A percentile compares a stretch with the other conserved stretches of the same genome.
phyloP scores from a whole-genome alignment of 192 early-diverging fungal species.

The Mortierella alpina region DNA sequence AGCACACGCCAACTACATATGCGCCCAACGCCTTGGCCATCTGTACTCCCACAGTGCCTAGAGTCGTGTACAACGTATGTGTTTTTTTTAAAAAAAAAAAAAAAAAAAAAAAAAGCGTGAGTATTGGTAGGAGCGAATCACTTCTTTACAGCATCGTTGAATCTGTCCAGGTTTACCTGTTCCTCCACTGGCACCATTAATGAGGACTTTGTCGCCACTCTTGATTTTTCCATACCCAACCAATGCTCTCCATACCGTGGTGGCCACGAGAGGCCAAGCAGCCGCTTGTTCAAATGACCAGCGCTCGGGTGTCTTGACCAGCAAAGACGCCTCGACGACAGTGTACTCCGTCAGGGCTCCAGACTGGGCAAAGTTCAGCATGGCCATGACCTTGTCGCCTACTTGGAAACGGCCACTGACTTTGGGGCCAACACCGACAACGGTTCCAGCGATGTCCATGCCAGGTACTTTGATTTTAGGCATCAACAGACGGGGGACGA shows the following conservation, averaged over 20 bases:
- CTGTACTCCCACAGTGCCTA: conserved; percentile 62
- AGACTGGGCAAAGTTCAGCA: conserved; percentile 11
- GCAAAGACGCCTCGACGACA: conserved; percentile 8
- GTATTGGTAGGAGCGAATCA: no score
- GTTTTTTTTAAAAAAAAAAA: no score
- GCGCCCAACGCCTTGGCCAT: conserved; percentile 65
- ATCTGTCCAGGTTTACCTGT: conserved; percentile 21
- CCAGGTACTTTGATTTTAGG: conserved; percentile 30
- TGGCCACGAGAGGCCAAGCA: conserved; percentile 35
- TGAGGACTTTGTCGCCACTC: conserved; percentile 52
- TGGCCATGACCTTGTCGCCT: conserved; percentile 52
- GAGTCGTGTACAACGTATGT: no score
- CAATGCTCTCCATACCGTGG: conserved; percentile 31
- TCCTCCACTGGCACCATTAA: conserved; percentile 66
- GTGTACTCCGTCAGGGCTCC: conserved; percentile 37
- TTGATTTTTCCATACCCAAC: conserved; percentile 25
- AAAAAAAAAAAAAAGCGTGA: no score
- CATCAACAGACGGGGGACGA: conserved; percentile 5
- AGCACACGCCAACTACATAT: conserved; percentile 65
- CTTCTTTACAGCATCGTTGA: no score
- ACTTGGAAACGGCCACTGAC: conserved; percentile 29
- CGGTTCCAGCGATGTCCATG: conserved; percentile 35
- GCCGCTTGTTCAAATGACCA: conserved; percentile 42
- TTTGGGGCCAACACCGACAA: conserved; percentile 37
- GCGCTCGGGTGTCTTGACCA: conserved; percentile 16